Evolutionary conservation across 371 early-diverging fungal species (phyloP).

Genomic region (Mortierella sp.): DNA sequence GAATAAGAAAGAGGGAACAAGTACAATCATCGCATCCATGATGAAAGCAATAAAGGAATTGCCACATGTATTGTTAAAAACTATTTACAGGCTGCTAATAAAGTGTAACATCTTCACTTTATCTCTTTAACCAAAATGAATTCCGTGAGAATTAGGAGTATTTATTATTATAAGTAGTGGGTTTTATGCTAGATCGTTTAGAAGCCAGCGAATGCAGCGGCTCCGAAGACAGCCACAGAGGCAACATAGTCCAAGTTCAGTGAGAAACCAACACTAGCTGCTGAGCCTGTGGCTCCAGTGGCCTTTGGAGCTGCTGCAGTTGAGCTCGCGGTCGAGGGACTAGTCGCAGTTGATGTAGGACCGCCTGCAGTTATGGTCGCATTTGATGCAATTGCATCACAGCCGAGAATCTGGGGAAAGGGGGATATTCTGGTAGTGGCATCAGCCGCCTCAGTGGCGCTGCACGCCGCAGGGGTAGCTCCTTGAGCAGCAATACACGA

Average conservation of each 20-base stretch:
- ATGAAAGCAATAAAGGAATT: no score
- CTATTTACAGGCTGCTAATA: no score
- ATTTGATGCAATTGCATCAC: neutral
- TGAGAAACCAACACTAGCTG: neutral
- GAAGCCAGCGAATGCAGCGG: neutral
- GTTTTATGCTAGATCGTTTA: no score
- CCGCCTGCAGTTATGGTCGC: neutral
- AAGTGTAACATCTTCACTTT: no score
- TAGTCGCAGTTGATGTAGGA: neutral
- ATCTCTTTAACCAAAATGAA: no score
- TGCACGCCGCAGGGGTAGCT: conserved; percentile 6
- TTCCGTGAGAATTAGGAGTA: no score
- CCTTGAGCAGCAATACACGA: conserved; percentile 7
- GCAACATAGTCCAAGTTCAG: neutral
- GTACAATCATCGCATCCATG: no score
- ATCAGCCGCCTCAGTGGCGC: neutral
- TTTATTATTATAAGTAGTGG: no score
- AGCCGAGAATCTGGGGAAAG: neutral
- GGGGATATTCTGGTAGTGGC: neutral
- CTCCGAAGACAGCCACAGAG: neutral
- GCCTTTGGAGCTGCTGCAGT: neutral
- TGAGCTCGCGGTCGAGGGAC: neutral
- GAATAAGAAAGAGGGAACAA: no score
- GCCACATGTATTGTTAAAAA: no score
- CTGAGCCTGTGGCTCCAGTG: neutral